Evolutionary conservation across 1,284 basidiomycete species (phyloP).

Genomic region (Trametes versicolor): DNA sequence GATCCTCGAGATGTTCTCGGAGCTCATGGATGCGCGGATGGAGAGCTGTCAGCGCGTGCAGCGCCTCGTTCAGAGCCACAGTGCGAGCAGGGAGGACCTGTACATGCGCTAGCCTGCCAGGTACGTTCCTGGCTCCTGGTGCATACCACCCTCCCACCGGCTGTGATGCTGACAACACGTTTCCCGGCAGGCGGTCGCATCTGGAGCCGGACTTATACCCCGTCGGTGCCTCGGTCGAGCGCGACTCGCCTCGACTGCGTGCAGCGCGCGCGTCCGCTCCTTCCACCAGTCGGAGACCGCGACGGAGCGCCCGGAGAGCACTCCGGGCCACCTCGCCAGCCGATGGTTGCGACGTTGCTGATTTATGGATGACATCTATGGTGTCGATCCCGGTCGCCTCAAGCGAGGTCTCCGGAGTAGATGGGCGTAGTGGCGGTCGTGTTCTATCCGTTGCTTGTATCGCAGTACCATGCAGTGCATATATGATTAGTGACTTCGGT

Average conservation of each 20-base stretch:
- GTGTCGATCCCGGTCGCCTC: constrained; percentile 24
- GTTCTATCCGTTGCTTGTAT: constrained; percentile 30
- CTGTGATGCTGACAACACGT: constrained; percentile 17
- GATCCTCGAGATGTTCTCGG: constrained; percentile 73
- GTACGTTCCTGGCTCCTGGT: constrained; percentile 21
- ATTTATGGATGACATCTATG: constrained; percentile 34
- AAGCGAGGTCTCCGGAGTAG: constrained; percentile 20
- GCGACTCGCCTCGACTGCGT: constrained; percentile 26
- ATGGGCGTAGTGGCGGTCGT: constrained; percentile 27
- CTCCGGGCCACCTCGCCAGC: constrained; percentile 31
- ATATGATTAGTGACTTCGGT: constrained; percentile 22
- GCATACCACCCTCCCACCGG: constrained; percentile 13
- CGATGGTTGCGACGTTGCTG: constrained; percentile 29
- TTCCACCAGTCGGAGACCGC: constrained; percentile 13
- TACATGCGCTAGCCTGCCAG: constrained; percentile 37
- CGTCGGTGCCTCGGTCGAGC: constrained; percentile 23
- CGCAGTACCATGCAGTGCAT: constrained; percentile 27
- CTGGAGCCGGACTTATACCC: constrained; percentile 22
- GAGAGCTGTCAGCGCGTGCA: constrained; percentile 76
- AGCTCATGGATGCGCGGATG: constrained; percentile 76
- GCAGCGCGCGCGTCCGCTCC: constrained; percentile 27
- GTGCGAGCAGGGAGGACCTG: constrained; percentile 44
- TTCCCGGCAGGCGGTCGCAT: constrained; percentile 25
- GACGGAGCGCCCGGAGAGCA: constrained; percentile 26
- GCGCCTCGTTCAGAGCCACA: constrained; percentile 63